phyloP scores from a whole-genome alignment of 108 stramenopile genomes.

The Skeletonema costatum region DNA sequence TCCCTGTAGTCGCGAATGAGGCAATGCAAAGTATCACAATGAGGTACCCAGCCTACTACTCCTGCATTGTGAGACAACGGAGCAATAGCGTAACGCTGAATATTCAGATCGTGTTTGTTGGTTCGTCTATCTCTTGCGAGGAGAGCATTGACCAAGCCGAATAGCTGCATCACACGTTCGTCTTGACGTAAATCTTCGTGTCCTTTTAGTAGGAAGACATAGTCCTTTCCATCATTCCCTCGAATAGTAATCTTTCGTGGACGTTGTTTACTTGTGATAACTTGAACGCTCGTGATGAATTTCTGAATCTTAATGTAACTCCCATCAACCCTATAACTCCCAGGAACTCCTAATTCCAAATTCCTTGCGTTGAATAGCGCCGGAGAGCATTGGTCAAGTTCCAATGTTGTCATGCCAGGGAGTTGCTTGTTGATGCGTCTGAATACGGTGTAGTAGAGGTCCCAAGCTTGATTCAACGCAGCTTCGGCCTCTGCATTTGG shows the following conservation, averaged over 20 bases:
- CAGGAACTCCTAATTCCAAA: slow-evolving; percentile 96
- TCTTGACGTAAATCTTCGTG: slow-evolving; percentile 99
- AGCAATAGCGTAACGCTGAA: slow-evolving; percentile 95
- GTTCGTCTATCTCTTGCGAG: slow-evolving; percentile 93
- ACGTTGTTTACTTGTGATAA: slow-evolving; percentile 98
- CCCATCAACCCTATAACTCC: slow-evolving; percentile 94
- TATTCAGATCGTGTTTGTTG: slow-evolving; percentile 91
- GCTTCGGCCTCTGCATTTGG: slow-evolving; percentile 80
- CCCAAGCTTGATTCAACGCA: slow-evolving; percentile 95
- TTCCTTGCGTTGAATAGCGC: slow-evolving; percentile 79
- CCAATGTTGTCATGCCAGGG: slow-evolving; percentile 82
- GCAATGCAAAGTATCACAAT: slow-evolving; percentile 97
- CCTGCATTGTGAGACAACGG: slow-evolving; percentile 98
- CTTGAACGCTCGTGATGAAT: slow-evolving; percentile 84
- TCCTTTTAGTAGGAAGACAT: slow-evolving; percentile 98
- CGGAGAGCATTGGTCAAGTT: slow-evolving; percentile 91
- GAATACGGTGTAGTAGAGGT: slow-evolving; percentile 96
- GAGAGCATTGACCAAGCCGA: slow-evolving; percentile 98
- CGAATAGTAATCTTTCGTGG: slow-evolving; percentile 95
- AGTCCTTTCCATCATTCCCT: slow-evolving; percentile 97
- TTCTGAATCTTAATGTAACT: slow-evolving; percentile 90
- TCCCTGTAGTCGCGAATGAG: slow-evolving; percentile 95
- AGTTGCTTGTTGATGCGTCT: slow-evolving; percentile 95
- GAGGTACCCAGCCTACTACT: slow-evolving; percentile 98
- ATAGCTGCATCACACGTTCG: slow-evolving; percentile 99